Percentiles rank a stretch among this genome's conserved stretches.
Evolutionary conservation across 352 stramenopile species (phyloP).

Genomic region (Aphanomyces euteiches): DNA sequence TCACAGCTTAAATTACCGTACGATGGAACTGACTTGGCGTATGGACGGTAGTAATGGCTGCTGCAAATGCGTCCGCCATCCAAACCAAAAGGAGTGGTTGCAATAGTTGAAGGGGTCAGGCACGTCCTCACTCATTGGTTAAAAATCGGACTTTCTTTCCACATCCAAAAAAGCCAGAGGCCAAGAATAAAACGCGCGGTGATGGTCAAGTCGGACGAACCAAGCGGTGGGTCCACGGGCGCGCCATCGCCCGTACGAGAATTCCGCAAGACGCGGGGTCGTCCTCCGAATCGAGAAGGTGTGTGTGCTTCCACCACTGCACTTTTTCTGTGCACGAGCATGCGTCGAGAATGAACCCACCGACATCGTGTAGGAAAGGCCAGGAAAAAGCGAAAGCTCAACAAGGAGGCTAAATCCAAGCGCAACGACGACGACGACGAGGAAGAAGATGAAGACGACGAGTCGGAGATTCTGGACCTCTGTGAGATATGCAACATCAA

Average conservation of each 20-base stretch:
- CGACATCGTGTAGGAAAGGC: background rate
- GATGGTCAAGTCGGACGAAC: background rate
- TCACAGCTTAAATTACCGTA: too few relatives aligned
- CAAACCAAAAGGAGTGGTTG: background rate
- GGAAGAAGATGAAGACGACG: conserved; percentile 19
- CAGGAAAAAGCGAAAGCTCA: conserved; percentile 22
- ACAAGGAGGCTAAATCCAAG: conserved; percentile 9
- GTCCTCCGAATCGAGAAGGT: background rate
- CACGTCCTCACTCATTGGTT: background rate
- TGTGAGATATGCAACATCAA: conserved; percentile 24
- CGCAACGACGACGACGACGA: conserved; percentile 13
- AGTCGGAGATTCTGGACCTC: conserved; percentile 1
- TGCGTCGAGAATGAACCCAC: background rate
- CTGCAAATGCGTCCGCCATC: background rate
- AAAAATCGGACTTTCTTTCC: conserved; percentile 1
- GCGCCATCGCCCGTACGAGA: background rate
- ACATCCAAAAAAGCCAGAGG: conserved; percentile 12
- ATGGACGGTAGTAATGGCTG: conserved; percentile 1
- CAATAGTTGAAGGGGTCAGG: conserved; percentile 2
- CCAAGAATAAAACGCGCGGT: conserved; percentile 13
- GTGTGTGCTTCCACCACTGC: too few relatives aligned
- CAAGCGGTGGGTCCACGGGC: background rate
- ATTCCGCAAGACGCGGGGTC: background rate
- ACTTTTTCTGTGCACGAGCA: background rate
- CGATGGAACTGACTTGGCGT: background rate